Base-by-base conservation (phyloP, 2,329 filamentous ascomycete species). In the Hymenoscyphus fructigenus region DNA sequence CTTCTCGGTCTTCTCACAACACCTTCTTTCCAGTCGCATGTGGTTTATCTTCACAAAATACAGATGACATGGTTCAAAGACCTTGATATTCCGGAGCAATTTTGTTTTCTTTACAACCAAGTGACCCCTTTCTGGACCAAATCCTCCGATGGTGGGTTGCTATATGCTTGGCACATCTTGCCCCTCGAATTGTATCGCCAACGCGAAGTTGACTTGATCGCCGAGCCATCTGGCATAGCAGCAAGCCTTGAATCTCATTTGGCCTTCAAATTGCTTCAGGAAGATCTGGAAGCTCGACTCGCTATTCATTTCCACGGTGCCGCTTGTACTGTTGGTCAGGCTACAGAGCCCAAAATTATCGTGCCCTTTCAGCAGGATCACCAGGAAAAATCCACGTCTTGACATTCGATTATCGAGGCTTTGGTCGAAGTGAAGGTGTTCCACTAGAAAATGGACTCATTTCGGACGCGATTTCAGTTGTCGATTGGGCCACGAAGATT, bases 91-190 rank as follows among this genome's bases (percentile, higher is more conserved):
- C 91, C 92, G 0, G 90, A 96, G 75, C 83, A 84, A 66, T 96
- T 92, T 83, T 93, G 93, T 0, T 97, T 97, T 38, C 44, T 69
- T 4, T 59, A 59, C 73, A 92, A 92, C 70, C 93, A 98, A 78
- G 91, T 96, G 1, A 92, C 92, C 5, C 90, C 93, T 0, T 97
- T 97, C 76, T 86, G 84, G 53, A 77, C 97, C 32, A 78, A 78
- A 5, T 93, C 92, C 0, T 80, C 85, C 0, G 93, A 97, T 75
- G 86, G 87, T 29, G 88, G 92, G 76, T 86, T 81, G 1, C 79
- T 97, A 17, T 94, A 94, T 74, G 91, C 90, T 26, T 98, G 93
- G 93, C 93, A 97, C 73, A 84, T 97, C 61, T 79, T 97, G 44
- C 93, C 94, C 0, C 78, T 95, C 10, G 87, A 89, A 62, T 79